Percentiles rank a stretch among this genome's conserved stretches.
Evolutionary conservation across 768 basidiomycete species (phyloP).

Genomic region (Leccinum variicolor): DNA sequence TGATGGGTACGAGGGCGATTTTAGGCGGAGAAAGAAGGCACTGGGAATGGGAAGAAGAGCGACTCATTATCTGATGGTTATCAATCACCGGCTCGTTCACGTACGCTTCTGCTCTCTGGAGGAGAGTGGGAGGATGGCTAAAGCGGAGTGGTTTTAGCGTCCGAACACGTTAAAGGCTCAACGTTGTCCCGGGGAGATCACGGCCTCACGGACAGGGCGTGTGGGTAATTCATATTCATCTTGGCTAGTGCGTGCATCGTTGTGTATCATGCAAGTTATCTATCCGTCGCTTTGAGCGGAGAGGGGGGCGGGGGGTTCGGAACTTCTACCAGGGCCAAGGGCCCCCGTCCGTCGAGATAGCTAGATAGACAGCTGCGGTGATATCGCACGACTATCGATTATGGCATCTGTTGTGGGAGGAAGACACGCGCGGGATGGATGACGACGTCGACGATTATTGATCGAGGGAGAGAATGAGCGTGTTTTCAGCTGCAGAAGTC

Average conservation of each 20-base stretch:
- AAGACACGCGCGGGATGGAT: slow-evolving; percentile 10
- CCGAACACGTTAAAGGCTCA: neutral
- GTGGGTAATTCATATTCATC: neutral
- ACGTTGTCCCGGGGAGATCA: slow-evolving; percentile 1
- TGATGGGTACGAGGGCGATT: neutral
- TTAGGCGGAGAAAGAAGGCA: neutral
- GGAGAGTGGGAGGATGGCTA: neutral
- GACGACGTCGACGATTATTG: too few relatives aligned
- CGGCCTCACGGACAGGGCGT: neutral
- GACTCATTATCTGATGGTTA: neutral
- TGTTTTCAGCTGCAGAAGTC: slow-evolving; percentile 1
- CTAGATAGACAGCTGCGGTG: slow-evolving; percentile 5
- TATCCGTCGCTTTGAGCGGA: slow-evolving; percentile 1
- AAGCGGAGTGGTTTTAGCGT: neutral
- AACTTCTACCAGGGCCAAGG: slow-evolving; percentile 9
- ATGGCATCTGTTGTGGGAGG: slow-evolving; percentile 24
- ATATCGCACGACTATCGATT: slow-evolving; percentile 10
- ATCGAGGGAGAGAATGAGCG: slow-evolving; percentile 8
- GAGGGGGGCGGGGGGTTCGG: slow-evolving; percentile 1
- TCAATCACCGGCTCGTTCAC: neutral
- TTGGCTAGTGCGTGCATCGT: neutral
- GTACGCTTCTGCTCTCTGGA: neutral
- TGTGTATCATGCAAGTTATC: neutral
- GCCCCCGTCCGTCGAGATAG: slow-evolving; percentile 4
- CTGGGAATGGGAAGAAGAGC: neutral